These are phyloP conservation scores for Dovyalis caffra DNA, from an alignment of 345 rosid genomes.

Conservation along the genomic window DNA sequence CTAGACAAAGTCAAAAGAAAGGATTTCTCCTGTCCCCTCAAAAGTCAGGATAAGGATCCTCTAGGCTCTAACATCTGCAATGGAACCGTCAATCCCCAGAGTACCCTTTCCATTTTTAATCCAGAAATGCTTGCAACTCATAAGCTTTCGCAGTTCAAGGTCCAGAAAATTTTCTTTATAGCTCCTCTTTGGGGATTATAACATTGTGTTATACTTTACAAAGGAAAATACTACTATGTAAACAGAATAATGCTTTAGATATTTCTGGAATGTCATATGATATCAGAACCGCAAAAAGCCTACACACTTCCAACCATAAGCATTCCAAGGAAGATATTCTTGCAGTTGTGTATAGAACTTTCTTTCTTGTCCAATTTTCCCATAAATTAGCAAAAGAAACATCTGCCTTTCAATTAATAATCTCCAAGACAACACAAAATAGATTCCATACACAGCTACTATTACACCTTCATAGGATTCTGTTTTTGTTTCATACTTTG, in stretches of 20 bases:
- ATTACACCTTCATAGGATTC: not conserved
- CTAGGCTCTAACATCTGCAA: not conserved
- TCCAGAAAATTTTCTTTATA: not conserved
- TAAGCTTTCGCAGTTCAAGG: not conserved
- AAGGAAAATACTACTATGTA: not conserved
- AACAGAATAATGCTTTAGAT: not conserved
- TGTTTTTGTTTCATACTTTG: not conserved
- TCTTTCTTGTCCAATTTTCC: not conserved
- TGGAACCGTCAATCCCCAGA: not conserved
- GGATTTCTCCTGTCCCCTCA: not conserved
- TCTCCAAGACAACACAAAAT: constrained; percentile 5
- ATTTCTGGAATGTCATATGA: not conserved
- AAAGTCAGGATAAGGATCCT: not conserved
- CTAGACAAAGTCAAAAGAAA: not conserved
- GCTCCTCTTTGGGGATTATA: not conserved
- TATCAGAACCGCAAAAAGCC: not conserved
- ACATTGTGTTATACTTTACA: not conserved
- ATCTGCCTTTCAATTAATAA: not conserved
- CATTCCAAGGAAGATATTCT: not conserved
- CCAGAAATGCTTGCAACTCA: not conserved
- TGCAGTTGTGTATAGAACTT: not conserved
- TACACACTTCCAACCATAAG: not conserved
- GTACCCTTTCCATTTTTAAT: not conserved
- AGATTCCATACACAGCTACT: not conserved
- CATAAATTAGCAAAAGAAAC: not conserved